Evolutionary conservation across 2,329 filamentous ascomycete species (phyloP).

Genomic region (Magnaporthales sp.): DNA sequence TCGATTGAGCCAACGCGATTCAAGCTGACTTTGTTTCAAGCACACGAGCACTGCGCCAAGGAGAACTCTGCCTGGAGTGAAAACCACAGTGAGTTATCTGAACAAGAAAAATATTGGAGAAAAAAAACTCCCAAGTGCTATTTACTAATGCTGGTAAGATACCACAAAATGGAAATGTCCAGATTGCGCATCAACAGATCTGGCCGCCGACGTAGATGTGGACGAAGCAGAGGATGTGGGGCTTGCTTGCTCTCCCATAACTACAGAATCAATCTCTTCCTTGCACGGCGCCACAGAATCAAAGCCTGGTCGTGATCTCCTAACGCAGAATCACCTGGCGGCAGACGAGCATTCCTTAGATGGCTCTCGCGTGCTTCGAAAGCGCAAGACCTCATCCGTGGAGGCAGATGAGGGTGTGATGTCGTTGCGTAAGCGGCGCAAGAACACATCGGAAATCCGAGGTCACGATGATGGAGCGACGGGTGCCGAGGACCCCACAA

Average conservation of each 20-base stretch:
- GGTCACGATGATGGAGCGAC: conserved; percentile 21
- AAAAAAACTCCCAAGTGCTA: not conserved
- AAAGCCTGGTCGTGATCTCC: conserved; percentile 60
- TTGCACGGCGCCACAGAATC: conserved; percentile 49
- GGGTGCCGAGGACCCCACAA: conserved; percentile 20
- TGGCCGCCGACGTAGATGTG: conserved; percentile 16
- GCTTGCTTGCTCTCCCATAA: conserved; percentile 14
- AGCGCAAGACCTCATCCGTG: conserved; percentile 72
- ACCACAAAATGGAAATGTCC: conserved; percentile 41
- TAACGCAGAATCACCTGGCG: conserved; percentile 66
- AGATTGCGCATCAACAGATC: conserved; percentile 31
- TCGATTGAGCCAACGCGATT: conserved; percentile 11
- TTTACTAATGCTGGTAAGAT: conserved; percentile 24
- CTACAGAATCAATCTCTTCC: conserved; percentile 22
- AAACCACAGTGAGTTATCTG: conserved; percentile 49
- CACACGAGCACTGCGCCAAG: conserved; percentile 83
- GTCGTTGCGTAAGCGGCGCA: conserved; percentile 44
- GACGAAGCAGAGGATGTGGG: conserved; percentile 19
- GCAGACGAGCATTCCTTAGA: conserved; percentile 66
- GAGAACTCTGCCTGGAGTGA: conserved; percentile 54
- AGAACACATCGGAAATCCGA: conserved; percentile 36
- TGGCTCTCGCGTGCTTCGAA: conserved; percentile 69
- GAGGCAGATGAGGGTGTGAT: conserved; percentile 49
- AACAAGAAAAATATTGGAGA: not conserved
- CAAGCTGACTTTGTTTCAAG: conserved; percentile 44